A percentile compares a stretch with the other conserved stretches of the same genome.
phyloP scores from a whole-genome alignment of 1,139 yeast genomes.

The Taphrina wiesneri region DNA sequence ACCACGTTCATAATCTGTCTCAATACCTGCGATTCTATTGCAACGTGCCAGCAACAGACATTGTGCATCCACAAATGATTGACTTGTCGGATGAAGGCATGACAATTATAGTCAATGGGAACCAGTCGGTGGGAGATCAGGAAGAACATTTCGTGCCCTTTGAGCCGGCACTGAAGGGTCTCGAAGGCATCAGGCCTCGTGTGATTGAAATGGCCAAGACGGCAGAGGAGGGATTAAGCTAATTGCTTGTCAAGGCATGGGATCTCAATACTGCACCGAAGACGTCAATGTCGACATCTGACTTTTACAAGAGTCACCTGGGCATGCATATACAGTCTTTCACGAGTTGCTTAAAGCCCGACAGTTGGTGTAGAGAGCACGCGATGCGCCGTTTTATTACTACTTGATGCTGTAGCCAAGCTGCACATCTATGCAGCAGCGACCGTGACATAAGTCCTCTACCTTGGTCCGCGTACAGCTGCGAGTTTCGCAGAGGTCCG shows the following conservation, averaged over 20 bases:
- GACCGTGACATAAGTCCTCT: too few relatives aligned
- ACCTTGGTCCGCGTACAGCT: too few relatives aligned
- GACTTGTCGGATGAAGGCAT: conserved; percentile 29
- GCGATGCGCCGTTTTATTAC: neutral
- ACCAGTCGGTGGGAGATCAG: neutral
- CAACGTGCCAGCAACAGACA: neutral
- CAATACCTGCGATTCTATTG: conserved; percentile 21
- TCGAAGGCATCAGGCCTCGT: conserved; percentile 27
- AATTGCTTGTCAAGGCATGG: too few relatives aligned
- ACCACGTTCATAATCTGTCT: conserved; percentile 18
- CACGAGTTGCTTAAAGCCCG: too few relatives aligned
- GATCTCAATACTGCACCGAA: too few relatives aligned
- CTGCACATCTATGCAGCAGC: neutral
- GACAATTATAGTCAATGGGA: neutral
- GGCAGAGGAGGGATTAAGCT: conserved; percentile 11
- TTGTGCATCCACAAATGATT: conserved; percentile 12
- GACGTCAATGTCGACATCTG: too few relatives aligned
- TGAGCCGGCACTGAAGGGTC: conserved; percentile 4
- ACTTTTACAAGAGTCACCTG: too few relatives aligned
- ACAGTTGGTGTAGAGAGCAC: too few relatives aligned
- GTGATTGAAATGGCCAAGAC: conserved; percentile 28
- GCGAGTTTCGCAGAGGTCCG: too few relatives aligned
- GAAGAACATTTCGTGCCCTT: conserved; percentile 21
- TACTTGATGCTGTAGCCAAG: neutral
- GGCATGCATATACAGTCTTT: too few relatives aligned